phyloP scores from a whole-genome alignment of 2,329 filamentous ascomycete genomes.

The Sporothrix euskadiensis region DNA sequence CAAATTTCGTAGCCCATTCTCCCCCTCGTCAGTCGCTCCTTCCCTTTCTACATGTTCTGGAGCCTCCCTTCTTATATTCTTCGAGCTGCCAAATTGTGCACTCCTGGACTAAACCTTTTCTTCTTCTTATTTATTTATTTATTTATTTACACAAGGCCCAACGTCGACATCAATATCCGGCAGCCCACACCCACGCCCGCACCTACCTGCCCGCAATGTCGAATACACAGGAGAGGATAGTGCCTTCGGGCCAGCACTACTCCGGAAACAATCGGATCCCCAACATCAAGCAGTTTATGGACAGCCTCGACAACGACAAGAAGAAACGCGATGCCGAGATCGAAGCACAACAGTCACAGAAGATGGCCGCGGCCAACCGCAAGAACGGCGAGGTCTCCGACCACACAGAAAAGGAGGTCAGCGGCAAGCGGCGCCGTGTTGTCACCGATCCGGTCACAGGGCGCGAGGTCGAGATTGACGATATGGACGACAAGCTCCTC shows the following conservation, averaged over 20 bases:
- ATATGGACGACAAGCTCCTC: conserved; percentile 61
- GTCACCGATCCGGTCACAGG: background rate
- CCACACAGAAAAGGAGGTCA: conserved; percentile 49
- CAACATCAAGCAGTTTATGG: conserved; percentile 81
- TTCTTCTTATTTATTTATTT: background rate
- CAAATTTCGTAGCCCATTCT: background rate
- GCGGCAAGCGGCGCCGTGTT: conserved; percentile 56
- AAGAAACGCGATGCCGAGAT: conserved; percentile 70
- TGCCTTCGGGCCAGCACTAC: conserved; percentile 67
- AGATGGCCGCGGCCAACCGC: conserved; percentile 33
- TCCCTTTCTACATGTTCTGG: background rate
- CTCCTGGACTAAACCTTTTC: background rate
- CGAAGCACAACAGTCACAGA: conserved; percentile 49
- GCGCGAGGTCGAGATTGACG: conserved; percentile 77
- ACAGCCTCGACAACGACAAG: conserved; percentile 77
- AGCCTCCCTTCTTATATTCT: background rate
- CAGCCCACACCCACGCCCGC: background rate
- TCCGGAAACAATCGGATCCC: conserved; percentile 82
- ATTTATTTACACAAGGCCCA: background rate
- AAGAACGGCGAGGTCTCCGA: conserved; percentile 44
- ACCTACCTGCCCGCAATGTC: conserved; percentile 17
- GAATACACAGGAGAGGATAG: conserved; percentile 43
- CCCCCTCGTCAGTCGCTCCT: background rate
- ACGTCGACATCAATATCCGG: no score
- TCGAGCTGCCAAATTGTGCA: background rate